A percentile compares a stretch with the other conserved stretches of the same genome.
phyloP scores from a whole-genome alignment of 495 filamentous ascomycete genomes.

The Daldinia caldariorum region DNA sequence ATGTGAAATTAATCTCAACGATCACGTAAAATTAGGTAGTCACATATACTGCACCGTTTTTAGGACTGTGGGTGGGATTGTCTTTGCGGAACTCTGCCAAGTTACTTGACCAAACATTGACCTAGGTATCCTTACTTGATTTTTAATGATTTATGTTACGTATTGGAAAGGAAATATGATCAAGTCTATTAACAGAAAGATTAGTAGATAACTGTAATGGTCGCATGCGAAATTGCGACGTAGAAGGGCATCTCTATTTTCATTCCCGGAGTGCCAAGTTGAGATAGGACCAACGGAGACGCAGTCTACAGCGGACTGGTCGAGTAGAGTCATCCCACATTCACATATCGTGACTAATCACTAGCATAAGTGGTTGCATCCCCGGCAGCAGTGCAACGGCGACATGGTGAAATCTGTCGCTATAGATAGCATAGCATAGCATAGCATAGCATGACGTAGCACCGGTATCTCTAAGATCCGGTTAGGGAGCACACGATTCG shows the following conservation, averaged over 20 bases:
- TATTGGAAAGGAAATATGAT: background rate
- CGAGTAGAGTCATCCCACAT: background rate
- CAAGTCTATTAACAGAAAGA: background rate
- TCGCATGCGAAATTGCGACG: background rate
- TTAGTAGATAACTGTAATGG: background rate
- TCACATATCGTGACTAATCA: background rate
- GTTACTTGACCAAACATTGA: too few relatives aligned
- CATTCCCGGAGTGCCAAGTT: background rate
- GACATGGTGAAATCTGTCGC: background rate
- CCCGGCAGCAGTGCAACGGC: background rate
- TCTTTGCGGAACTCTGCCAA: too few relatives aligned
- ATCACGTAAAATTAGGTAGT: too few relatives aligned
- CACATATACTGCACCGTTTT: too few relatives aligned
- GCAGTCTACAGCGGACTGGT: background rate
- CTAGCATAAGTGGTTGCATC: background rate
- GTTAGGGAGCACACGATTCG: background rate
- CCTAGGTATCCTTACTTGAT: too few relatives aligned
- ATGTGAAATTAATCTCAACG: too few relatives aligned
- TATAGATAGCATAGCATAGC: background rate
- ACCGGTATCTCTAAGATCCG: background rate
- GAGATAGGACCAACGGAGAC: background rate
- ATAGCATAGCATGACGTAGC: background rate
- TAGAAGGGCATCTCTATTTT: background rate
- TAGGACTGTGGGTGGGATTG: too few relatives aligned
- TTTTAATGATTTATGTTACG: too few relatives aligned